A percentile compares a stretch with the other conserved stretches of the same genome.
Conservation (phyloP, 2,329 filamentous ascomycete genomes). For the Ascochyta lentis region DNA sequence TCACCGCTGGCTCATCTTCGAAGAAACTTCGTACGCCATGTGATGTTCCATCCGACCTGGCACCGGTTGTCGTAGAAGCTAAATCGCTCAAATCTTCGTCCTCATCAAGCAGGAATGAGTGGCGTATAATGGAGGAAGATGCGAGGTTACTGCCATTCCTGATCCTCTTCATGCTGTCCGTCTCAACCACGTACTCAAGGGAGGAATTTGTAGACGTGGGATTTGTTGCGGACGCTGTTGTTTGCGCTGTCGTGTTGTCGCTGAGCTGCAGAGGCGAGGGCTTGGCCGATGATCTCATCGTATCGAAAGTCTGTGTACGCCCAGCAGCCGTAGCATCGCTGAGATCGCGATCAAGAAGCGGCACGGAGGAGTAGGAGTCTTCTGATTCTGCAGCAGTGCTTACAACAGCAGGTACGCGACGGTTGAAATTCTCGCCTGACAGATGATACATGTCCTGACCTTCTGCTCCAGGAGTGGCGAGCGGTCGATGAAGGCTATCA, state of each 20-base stretch:
- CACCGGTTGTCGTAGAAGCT: slow-evolving; percentile 60
- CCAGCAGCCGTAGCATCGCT: slow-evolving; percentile 34
- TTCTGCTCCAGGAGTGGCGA: slow-evolving; percentile 35
- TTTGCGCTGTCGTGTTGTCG: slow-evolving; percentile 19
- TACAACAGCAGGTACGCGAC: slow-evolving; percentile 29
- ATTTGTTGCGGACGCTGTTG: slow-evolving; percentile 21
- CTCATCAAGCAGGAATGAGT: slow-evolving; percentile 61
- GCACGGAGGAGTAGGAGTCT: slow-evolving; percentile 78
- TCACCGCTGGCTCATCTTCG: slow-evolving; percentile 53
- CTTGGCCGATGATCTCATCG: slow-evolving; percentile 56
- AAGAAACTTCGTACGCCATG: slow-evolving; percentile 57
- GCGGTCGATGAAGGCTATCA: slow-evolving; percentile 37
- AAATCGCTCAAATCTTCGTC: slow-evolving; percentile 63
- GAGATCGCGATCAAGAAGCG: slow-evolving; percentile 73
- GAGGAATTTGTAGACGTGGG: slow-evolving; percentile 55
- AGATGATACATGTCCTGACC: slow-evolving; percentile 41
- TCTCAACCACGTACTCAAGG: slow-evolving; percentile 59
- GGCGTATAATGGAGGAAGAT: slow-evolving; percentile 32
- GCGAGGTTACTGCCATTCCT: slow-evolving; percentile 54
- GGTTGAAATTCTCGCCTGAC: slow-evolving; percentile 41
- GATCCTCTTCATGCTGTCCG: slow-evolving; percentile 59
- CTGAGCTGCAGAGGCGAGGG: slow-evolving; percentile 42
- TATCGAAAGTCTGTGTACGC: slow-evolving; percentile 48
- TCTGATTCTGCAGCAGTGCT: slow-evolving; percentile 64
- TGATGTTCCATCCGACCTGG: slow-evolving; percentile 47